Evolutionary conservation across 2,329 filamentous ascomycete species (phyloP), one percentile per base, ranked within the genome.

Genomic region (Diaporthe ampelina): DNA sequence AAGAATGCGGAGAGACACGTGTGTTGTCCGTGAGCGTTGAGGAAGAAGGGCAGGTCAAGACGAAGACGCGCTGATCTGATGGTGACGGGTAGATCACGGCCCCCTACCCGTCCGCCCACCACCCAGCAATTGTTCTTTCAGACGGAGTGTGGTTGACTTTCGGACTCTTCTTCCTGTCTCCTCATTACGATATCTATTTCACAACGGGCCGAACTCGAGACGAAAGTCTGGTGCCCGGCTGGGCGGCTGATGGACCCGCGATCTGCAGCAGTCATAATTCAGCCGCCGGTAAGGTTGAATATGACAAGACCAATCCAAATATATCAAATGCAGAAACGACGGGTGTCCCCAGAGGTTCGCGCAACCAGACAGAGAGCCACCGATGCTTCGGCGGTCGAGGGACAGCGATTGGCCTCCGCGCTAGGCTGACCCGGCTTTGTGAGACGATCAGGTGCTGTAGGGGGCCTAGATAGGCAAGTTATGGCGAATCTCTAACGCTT

Each of bases 301-400:
- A 52, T 52, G 11, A 67, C 45, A 52, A 67, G 45, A 29, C 32
- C 45, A 54, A 54, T 54, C 63, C 63, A 68, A 68, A 54, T 54
- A 68, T 54, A 68, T 68, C 63, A 68, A 29, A 29, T 54, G 32
- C 48, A 48, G 63, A 68, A 68, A 68, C 63, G 32, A 54, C 45
- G 48, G 63, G 29, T 68, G 63, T 68, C 63, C 63, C 63, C 63
- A 68, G 45, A 68, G 35, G 63, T 68, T 68, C 63, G 63, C 63
- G 48, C 63, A n/a, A 40, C 48, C 35, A 40, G 48, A 54, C 19
- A 37, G 32, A 68, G 32, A n/a, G 32, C 21, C 48, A 50, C n/a
- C 15, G 32, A 35, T 40, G 63, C 63, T 21, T 3, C 32, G 35
- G 63, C 48, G 45, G 15, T 40, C 29, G 48, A 54, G 32, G 48